Evolutionary conservation across 345 rosid species (phyloP).

Genomic region (Arabidopsis thaliana): TAIR10.1 NC_003076.8:3577001-3577500

Average conservation of each 20-base stretch:
- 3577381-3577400: not conserved
- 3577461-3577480: not conserved
- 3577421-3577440: slow-evolving; percentile 52
- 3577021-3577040: slow-evolving; percentile 36
- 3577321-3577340: slow-evolving; percentile 48
- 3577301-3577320: slow-evolving; percentile 48
- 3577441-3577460: slow-evolving; percentile 32
- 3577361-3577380: not conserved
- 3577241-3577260: slow-evolving; percentile 30
- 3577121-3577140: slow-evolving; percentile 33
- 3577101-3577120: slow-evolving; percentile 15
- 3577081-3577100: slow-evolving; percentile 37
- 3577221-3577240: slow-evolving; percentile 34
- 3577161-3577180: slow-evolving; percentile 33
- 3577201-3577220: slow-evolving; percentile 29
- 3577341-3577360: slow-evolving; percentile 18
- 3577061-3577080: slow-evolving; percentile 62
- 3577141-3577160: slow-evolving; percentile 49
- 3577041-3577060: slow-evolving; percentile 53
- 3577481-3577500: not conserved
- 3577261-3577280: slow-evolving; percentile 41
- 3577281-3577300: slow-evolving; percentile 53
- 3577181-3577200: not conserved
- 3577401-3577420: slow-evolving; percentile 50
- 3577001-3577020: slow-evolving; percentile 49